Percentiles rank a stretch among this genome's conserved stretches.
phyloP scores from a whole-genome alignment of 2,329 filamentous ascomycete genomes.

The Aspergillus sp. region DNA sequence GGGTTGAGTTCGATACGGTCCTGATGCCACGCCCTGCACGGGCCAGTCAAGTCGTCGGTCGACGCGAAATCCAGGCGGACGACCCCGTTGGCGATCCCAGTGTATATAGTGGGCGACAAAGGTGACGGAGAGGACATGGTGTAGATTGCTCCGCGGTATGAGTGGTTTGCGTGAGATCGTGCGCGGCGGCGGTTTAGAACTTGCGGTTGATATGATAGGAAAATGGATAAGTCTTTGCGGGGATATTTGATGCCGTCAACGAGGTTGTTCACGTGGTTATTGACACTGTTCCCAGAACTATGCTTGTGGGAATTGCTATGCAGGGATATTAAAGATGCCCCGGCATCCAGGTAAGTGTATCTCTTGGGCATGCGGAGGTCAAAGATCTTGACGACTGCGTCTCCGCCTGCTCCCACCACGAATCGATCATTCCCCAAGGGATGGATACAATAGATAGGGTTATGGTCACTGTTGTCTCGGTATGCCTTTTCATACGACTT shows the following conservation, averaged over 20 bases:
- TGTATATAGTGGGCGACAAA: constrained; percentile 45
- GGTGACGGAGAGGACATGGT: constrained; percentile 44
- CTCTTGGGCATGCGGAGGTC: constrained; percentile 54
- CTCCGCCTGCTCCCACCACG: constrained; percentile 55
- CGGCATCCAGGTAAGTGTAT: constrained; percentile 32
- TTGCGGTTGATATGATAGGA: constrained; percentile 34
- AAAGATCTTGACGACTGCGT: constrained; percentile 61
- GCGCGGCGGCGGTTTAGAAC: constrained; percentile 8
- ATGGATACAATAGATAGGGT: constrained; percentile 58
- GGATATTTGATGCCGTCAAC: constrained; percentile 5
- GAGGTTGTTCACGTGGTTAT: not conserved
- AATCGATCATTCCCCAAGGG: constrained; percentile 56
- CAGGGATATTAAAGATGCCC: constrained; percentile 3
- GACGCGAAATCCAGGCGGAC: constrained; percentile 44
- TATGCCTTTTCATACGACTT: constrained; percentile 49
- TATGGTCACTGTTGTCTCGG: constrained; percentile 56
- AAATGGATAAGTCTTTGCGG: constrained; percentile 41
- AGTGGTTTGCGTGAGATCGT: constrained; percentile 16
- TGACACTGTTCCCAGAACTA: not conserved
- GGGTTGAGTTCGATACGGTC: constrained; percentile 29
- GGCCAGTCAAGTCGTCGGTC: constrained; percentile 40
- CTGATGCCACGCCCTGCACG: constrained; percentile 31
- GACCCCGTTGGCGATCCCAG: constrained; percentile 42
- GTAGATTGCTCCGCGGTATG: constrained; percentile 46
- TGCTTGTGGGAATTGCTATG: constrained; percentile 1